Conservation (phyloP, 2,329 filamentous ascomycete species). For the Sarocladiaceae sp. region DNA sequence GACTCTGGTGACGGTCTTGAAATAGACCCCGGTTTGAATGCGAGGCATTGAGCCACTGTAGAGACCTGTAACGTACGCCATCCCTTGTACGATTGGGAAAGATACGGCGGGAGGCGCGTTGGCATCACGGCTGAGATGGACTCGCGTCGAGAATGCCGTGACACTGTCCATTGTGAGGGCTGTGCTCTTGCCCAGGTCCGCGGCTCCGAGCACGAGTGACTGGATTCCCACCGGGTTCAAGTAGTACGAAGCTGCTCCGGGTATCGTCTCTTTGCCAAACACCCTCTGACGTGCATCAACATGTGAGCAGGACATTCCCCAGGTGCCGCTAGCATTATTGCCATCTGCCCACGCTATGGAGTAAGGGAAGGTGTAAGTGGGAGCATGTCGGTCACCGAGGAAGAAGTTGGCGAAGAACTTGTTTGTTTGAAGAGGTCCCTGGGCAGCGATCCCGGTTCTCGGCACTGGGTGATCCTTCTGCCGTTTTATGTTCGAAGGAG, state of each 20-base stretch:
- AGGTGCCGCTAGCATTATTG: conserved; percentile 56
- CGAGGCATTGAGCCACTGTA: conserved; percentile 66
- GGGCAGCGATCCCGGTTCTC: conserved; percentile 41
- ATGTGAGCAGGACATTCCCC: conserved; percentile 73
- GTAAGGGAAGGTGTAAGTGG: conserved; percentile 72
- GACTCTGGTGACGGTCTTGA: conserved; percentile 57
- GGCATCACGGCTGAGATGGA: conserved; percentile 56
- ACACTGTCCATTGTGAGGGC: conserved; percentile 45
- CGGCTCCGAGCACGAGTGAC: conserved; percentile 72
- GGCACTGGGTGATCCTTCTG: conserved; percentile 53
- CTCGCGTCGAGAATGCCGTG: conserved; percentile 56
- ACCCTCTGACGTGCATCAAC: conserved; percentile 61
- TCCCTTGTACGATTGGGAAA: conserved; percentile 83
- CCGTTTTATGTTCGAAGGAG: conserved; percentile 39
- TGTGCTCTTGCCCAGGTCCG: conserved; percentile 60
- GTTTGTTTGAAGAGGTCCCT: conserved; percentile 60
- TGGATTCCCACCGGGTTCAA: conserved; percentile 78
- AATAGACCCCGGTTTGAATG: conserved; percentile 69
- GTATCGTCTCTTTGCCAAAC: conserved; percentile 52
- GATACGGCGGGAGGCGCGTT: conserved; percentile 55
- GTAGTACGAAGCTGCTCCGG: conserved; percentile 63
- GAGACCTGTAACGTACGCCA: conserved; percentile 75
- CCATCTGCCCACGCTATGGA: conserved; percentile 63
- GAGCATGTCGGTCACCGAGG: conserved; percentile 62
- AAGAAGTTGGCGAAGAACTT: conserved; percentile 81